A percentile compares a stretch with the other conserved stretches of the same genome.
These are phyloP conservation scores for Rosa persica DNA, from an alignment of 306 rosid genomes.

Conservation along the genomic window DNA sequence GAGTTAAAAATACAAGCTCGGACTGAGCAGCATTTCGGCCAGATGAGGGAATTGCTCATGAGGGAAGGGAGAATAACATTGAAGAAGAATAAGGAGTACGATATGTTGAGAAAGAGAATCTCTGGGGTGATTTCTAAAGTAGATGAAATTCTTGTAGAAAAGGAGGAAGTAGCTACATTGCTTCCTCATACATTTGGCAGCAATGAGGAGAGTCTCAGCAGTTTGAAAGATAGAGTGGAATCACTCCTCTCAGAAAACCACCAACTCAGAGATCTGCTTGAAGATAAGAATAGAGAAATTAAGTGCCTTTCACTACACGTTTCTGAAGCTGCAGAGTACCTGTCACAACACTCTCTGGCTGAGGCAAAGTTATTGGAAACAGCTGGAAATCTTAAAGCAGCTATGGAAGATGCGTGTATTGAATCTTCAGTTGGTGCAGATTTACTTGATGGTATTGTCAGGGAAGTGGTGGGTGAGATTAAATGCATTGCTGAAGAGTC, in stretches of 20 bases:
- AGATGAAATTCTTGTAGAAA: conserved; percentile 58
- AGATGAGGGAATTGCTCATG: conserved; percentile 52
- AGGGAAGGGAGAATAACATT: conserved; percentile 45
- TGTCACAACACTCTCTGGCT: conserved; percentile 43
- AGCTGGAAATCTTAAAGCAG: conserved; percentile 49
- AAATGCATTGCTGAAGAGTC: conserved; percentile 47
- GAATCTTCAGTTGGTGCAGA: conserved; percentile 54
- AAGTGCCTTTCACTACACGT: conserved; percentile 49
- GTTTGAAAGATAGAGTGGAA: conserved; percentile 62
- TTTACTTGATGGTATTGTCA: conserved; percentile 47
- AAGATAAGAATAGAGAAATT: conserved; percentile 54
- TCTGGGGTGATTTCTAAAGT: conserved; percentile 58
- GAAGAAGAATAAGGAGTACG: conserved; percentile 78
- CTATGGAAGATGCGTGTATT: conserved; percentile 42
- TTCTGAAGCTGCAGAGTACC: conserved; percentile 47
- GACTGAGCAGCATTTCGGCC: conserved; percentile 61
- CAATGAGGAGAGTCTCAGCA: conserved; percentile 48
- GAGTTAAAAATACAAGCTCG: conserved; percentile 63
- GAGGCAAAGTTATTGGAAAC: conserved; percentile 43
- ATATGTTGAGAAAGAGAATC: conserved; percentile 62
- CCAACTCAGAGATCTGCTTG: conserved; percentile 55
- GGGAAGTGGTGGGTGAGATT: conserved; percentile 45
- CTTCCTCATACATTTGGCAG: conserved; percentile 13
- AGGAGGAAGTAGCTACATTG: conserved; percentile 40
- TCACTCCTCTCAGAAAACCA: conserved; percentile 52